Evolutionary conservation across 306 rosid genomes (phyloP), one percentile per base, ranked within the genome.

Genomic region (Cucurbita moschata): DNA sequence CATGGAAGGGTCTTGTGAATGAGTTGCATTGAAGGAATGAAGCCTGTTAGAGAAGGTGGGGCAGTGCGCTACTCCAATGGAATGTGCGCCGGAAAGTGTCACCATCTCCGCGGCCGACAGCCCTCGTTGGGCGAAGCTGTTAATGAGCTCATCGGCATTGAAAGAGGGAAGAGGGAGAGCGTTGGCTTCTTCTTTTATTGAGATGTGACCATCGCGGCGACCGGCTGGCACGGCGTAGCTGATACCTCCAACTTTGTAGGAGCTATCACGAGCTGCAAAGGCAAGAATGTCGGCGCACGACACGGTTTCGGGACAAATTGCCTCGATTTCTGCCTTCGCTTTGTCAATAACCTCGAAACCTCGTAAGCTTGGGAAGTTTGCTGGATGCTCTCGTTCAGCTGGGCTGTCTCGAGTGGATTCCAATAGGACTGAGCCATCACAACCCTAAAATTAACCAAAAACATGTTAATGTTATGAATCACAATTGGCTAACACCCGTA

Each of bases 61-160:
- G 47, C 84, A 83, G 19, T 52, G 84, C 4, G 86, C 73, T 21
- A 65, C 74, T 0, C 84, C 82, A 10, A 84, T 81, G 53, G 85
- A 84, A 75, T 81, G 87, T 13, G 87, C 87, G 19, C 83, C 83
- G 0, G 83, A 83, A 19, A 83, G 73, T 15, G 83, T 79, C 60
- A 83, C 87, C 87, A 80, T 83, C 51, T 83, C 87, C 2, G 49
- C 87, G 9, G 76, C 7, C 13, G 74, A 77, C 9, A 83, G 44
- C 52, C 80, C 75, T 58, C 69, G 76, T 1, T 4, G 12, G 0
- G 61, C 61, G 5, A 83, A 83, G 7, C 10, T 75, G 0, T 73
- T 53, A 0, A 4, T 21, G 3, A 80, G 82, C 43, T 83, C 19
- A 37, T 65, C 26, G 44, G 82, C 72, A 21, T 60, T 56, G 8